Evolutionary conservation across 257 asterid species (phyloP).

Genomic region (Plantago major): DNA sequence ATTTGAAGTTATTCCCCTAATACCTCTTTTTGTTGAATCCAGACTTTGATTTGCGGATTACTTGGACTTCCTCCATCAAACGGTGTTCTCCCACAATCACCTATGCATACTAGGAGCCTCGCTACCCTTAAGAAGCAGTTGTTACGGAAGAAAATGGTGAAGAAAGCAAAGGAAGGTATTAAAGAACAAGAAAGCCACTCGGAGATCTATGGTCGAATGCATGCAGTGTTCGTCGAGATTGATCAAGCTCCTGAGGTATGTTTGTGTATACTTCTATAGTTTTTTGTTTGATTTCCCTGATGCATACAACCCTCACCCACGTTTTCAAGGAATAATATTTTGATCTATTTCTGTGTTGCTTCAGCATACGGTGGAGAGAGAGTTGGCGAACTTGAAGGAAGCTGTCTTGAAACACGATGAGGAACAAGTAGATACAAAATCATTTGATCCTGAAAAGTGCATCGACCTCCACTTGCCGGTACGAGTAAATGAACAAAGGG

Average conservation of each 20-base stretch:
- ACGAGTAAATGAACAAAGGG: conserved; percentile 89
- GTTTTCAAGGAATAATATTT: not conserved
- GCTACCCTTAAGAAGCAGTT: conserved; percentile 82
- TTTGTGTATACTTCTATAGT: not conserved
- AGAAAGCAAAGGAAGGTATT: conserved; percentile 71
- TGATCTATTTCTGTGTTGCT: conserved; percentile 2
- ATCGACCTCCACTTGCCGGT: conserved; percentile 90
- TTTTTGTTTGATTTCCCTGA: not conserved
- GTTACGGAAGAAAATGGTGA: conserved; percentile 77
- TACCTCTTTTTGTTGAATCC: conserved; percentile 14
- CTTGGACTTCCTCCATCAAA: conserved; percentile 98
- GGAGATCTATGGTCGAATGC: conserved; percentile 88
- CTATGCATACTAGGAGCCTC: conserved; percentile 97
- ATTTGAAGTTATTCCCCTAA: conserved; percentile 2
- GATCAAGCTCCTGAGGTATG: conserved; percentile 62
- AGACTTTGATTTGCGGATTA: conserved; percentile 92
- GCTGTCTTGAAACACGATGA: conserved; percentile 70
- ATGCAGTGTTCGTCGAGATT: conserved; percentile 81
- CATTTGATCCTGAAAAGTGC: conserved; percentile 65
- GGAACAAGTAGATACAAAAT: conserved; percentile 31
- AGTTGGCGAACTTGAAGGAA: conserved; percentile 68
- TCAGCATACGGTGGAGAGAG: conserved; percentile 61
- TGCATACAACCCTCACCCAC: not conserved
- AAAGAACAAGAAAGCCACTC: conserved; percentile 68
- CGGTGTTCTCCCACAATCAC: conserved; percentile 98